Evolutionary conservation across 2,329 filamentous ascomycete genomes (phyloP).

Genomic region (Penicillium digitatum): DNA sequence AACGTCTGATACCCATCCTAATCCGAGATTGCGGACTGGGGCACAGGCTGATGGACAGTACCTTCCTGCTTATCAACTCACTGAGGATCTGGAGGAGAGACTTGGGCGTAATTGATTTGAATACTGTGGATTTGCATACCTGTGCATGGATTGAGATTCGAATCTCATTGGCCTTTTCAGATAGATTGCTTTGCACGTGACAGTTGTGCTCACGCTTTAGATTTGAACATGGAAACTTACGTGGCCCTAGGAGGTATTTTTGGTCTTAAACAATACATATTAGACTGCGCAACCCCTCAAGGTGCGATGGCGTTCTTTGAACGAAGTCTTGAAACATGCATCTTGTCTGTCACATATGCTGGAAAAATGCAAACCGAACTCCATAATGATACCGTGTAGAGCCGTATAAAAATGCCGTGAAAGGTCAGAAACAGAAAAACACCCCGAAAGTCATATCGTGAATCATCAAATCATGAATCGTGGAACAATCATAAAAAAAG

Average conservation of each 20-base stretch:
- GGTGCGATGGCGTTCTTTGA: constrained; percentile 3
- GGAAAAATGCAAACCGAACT: constrained; percentile 12
- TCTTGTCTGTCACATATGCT: constrained; percentile 23
- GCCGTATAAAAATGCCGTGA: constrained; percentile 9
- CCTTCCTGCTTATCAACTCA: constrained; percentile 24
- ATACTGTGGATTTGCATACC: background rate
- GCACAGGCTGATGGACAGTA: constrained; percentile 22
- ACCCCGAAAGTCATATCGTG: constrained; percentile 10
- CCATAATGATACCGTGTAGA: constrained; percentile 12
- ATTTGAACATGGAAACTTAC: constrained; percentile 1
- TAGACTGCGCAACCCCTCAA: constrained; percentile 8
- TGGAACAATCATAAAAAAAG: constrained; percentile 3
- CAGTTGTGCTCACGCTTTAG: background rate
- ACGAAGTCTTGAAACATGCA: constrained; percentile 20
- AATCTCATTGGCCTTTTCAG: background rate
- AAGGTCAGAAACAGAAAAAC: constrained; percentile 16
- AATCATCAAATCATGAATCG: constrained; percentile 6
- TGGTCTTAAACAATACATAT: constrained; percentile 9
- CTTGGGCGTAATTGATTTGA: constrained; percentile 60
- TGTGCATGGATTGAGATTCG: constrained; percentile 14
- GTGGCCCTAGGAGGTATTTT: background rate
- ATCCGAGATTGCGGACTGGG: constrained; percentile 62
- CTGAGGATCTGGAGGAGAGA: constrained; percentile 70
- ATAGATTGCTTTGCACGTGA: constrained; percentile 15
- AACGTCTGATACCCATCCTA: constrained; percentile 81